These are phyloP conservation scores for Cyphellophora attinorum DNA, from an alignment of 2,329 filamentous ascomycete genomes.

Conservation along the genomic window DNA sequence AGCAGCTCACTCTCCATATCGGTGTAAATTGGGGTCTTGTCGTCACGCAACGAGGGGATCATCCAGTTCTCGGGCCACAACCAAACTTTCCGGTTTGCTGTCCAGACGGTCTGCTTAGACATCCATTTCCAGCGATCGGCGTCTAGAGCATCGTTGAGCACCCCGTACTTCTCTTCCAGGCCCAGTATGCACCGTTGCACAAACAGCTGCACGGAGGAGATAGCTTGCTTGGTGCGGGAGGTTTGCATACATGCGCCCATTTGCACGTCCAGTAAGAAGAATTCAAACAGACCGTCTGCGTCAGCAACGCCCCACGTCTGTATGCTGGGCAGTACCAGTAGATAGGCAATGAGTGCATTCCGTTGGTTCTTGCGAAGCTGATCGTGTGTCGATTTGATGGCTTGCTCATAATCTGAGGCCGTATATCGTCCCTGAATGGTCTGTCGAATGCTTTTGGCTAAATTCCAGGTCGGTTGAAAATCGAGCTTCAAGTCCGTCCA, in stretches of 20 bases:
- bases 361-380: constrained; percentile 5
- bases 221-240: constrained; percentile 16
- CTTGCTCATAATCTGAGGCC: no score
- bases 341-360: constrained; percentile 15
- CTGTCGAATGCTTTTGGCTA: no score
- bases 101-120: constrained; percentile 19
- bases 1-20: constrained; percentile 18
- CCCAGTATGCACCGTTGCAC: constrained; percentile 23
- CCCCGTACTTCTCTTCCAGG: constrained; percentile 16
- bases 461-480: no score
- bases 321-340: constrained; percentile 7
- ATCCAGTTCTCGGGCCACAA: constrained; percentile 27
- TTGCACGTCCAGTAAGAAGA: constrained; percentile 24
- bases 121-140: constrained; percentile 21
- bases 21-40: constrained; percentile 21
- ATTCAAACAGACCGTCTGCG: constrained; percentile 21
- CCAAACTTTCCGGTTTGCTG: constrained; percentile 23
- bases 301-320: constrained; percentile 6
- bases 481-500: no score
- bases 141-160: background rate
- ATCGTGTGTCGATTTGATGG: no score
- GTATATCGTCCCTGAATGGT: no score
- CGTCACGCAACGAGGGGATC: constrained; percentile 22
- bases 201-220: constrained; percentile 20
- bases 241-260: constrained; percentile 22